Conservation (phyloP, 345 rosid species). For the Cardamine resedifolia region DNA sequence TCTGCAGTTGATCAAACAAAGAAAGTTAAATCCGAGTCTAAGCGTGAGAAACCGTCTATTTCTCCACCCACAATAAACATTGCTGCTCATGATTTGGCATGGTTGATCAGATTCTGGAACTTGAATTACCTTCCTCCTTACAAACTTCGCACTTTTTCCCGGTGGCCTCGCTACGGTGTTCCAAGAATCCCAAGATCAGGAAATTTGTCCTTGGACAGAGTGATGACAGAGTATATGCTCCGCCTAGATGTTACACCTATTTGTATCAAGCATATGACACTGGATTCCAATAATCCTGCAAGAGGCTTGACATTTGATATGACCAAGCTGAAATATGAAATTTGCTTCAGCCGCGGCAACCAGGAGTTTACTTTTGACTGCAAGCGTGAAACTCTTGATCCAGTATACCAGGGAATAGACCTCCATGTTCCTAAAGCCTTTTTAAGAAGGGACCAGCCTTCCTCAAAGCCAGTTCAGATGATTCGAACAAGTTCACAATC, state of each 20-base stretch:
- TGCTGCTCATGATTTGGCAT: constrained; percentile 94
- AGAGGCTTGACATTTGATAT: constrained; percentile 74
- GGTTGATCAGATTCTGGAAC: constrained; percentile 81
- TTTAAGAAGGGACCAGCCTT: constrained; percentile 53
- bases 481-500: constrained; percentile 59
- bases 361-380: constrained; percentile 85
- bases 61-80: constrained; percentile 60
- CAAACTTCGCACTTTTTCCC: constrained; percentile 77
- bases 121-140: constrained; percentile 89
- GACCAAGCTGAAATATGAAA: constrained; percentile 79
- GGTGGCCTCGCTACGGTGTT: constrained; percentile 95
- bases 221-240: constrained; percentile 90
- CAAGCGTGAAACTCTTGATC: constrained; percentile 89
- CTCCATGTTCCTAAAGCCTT: constrained; percentile 73
- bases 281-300: constrained; percentile 87
- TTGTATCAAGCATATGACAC: constrained; percentile 64
- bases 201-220: constrained; percentile 86
- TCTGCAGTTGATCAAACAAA: constrained; percentile 19
- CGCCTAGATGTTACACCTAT: constrained; percentile 77
- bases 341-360: constrained; percentile 78
- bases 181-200: constrained; percentile 87
- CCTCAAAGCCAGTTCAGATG: constrained; percentile 53
- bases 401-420: constrained; percentile 89
- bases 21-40: constrained; percentile 18
- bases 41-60: constrained; percentile 40